Percentiles rank a stretch among this genome's conserved stretches.
These are phyloP conservation scores for Ceratocystis harringtonii DNA, from an alignment of 2,329 filamentous ascomycete genomes.

Conservation along the genomic window DNA sequence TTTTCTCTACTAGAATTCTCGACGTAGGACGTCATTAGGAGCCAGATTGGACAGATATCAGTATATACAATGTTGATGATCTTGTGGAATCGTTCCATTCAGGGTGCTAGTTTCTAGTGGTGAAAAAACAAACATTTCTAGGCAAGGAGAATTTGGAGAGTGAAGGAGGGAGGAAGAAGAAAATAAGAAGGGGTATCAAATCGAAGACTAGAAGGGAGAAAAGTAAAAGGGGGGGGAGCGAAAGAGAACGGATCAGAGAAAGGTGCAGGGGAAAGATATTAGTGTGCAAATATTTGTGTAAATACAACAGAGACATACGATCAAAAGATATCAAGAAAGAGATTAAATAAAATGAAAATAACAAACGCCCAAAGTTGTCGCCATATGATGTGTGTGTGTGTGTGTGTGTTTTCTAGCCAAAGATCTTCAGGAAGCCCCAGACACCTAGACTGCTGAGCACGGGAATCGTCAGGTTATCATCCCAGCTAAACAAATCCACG, in stretches of 20 bases:
- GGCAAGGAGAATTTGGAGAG: not conserved
- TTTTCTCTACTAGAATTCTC: too few species aligned
- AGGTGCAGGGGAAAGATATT: not conserved
- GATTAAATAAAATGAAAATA: not conserved
- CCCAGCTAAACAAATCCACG: conserved; percentile 81
- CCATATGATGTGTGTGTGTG: not conserved
- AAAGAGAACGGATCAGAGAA: not conserved
- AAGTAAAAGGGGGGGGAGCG: not conserved
- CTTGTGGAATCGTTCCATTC: not conserved
- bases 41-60: too few species aligned
- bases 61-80: too few species aligned
- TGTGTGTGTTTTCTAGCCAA: conserved; percentile 37
- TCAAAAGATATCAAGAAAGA: not conserved
- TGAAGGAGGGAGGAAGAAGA: not conserved
- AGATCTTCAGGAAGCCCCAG: conserved; percentile 80
- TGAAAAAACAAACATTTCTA: not conserved
- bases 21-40: too few species aligned
- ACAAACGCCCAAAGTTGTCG: not conserved
- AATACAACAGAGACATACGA: not conserved
- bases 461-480: conserved; percentile 95
- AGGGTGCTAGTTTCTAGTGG: not conserved
- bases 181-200: not conserved
- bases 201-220: not conserved
- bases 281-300: not conserved
- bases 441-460: conserved; percentile 77